These are phyloP conservation scores for Debaryomyces robertsiae DNA, from an alignment of 1,139 yeast species.

Conservation along the genomic window DNA sequence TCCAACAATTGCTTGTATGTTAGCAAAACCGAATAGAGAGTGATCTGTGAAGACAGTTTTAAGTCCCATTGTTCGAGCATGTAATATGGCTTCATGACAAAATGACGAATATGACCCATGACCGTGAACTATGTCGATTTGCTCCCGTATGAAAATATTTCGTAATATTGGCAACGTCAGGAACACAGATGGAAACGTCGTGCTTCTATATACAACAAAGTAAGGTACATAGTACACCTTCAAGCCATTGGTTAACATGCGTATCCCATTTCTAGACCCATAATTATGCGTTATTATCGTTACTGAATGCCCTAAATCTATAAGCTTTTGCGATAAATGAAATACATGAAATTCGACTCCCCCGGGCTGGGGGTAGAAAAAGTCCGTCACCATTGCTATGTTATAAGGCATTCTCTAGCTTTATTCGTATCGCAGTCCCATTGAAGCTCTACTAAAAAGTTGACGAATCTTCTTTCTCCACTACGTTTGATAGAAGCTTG, in stretches of 20 bases:
- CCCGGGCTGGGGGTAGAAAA: conserved; percentile 98
- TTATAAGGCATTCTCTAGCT: conserved; percentile 31
- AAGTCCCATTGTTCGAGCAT: conserved; percentile 91
- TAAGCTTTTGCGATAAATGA: conserved; percentile 75
- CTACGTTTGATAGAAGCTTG: background rate
- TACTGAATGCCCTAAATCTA: conserved; percentile 88
- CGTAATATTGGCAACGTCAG: conserved; percentile 84
- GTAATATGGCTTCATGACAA: conserved; percentile 88
- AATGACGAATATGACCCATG: conserved; percentile 88
- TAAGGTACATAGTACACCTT: conserved; percentile 92
- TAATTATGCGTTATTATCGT: conserved; percentile 87
- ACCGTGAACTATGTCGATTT: conserved; percentile 88
- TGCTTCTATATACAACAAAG: conserved; percentile 74
- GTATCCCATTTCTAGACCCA: conserved; percentile 76
- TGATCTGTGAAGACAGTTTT: conserved; percentile 94
- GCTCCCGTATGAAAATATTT: conserved; percentile 82
- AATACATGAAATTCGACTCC: conserved; percentile 96
- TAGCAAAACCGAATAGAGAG: conserved; percentile 92
- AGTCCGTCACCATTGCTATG: conserved; percentile 89
- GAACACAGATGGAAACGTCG: conserved; percentile 87
- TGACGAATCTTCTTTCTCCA: too few species aligned
- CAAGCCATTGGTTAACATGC: conserved; percentile 84
- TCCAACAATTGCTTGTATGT: conserved; percentile 79
- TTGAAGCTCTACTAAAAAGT: too few species aligned
- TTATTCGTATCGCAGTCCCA: background rate